A percentile compares a stretch with the other conserved stretches of the same genome.
Evolutionary conservation across 129 eudicot genomes (phyloP).

Genomic region (Saposhnikovia divaricata): DNA sequence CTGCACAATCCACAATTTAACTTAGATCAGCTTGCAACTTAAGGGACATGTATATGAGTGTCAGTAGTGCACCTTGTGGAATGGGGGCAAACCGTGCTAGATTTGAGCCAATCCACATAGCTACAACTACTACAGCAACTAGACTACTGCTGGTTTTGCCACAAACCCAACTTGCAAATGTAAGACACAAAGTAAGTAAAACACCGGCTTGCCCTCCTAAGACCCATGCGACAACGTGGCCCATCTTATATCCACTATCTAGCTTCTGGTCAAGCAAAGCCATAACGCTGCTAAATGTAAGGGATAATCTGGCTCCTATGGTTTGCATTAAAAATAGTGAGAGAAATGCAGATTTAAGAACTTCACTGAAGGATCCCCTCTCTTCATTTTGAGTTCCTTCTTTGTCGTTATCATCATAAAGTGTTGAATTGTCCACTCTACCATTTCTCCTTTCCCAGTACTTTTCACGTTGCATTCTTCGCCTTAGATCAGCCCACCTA

Average conservation of each 20-base stretch:
- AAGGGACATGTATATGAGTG: conserved; percentile 78
- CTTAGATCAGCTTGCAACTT: conserved; percentile 65
- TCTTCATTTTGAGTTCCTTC: conserved; percentile 24
- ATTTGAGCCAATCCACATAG: conserved; percentile 77
- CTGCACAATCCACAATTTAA: conserved; percentile 15
- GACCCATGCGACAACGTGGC: conserved; percentile 58
- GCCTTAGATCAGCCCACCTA: conserved; percentile 63
- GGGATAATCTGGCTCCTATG: conserved; percentile 58
- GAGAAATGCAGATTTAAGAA: conserved; percentile 57
- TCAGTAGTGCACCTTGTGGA: conserved; percentile 91
- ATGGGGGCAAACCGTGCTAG: conserved; percentile 61
- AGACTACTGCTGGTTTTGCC: conserved; percentile 82
- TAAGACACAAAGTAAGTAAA: conserved; percentile 64
- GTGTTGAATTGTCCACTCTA: conserved; percentile 28
- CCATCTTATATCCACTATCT: conserved; percentile 72
- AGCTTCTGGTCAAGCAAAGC: conserved; percentile 63
- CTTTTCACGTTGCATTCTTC: conserved; percentile 40
- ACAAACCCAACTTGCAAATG: conserved; percentile 88
- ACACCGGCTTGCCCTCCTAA: conserved; percentile 75
- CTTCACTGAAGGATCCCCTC: conserved; percentile 53
- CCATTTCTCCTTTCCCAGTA: conserved; percentile 30
- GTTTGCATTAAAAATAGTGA: conserved; percentile 73
- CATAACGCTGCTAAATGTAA: conserved; percentile 65
- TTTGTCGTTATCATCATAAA: conserved; percentile 25
- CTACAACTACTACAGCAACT: conserved; percentile 52